A percentile compares a stretch with the other conserved stretches of the same genome.
Evolutionary conservation across 2,329 filamentous ascomycete genomes (phyloP).

Genomic region (Thelonectria blattea): DNA sequence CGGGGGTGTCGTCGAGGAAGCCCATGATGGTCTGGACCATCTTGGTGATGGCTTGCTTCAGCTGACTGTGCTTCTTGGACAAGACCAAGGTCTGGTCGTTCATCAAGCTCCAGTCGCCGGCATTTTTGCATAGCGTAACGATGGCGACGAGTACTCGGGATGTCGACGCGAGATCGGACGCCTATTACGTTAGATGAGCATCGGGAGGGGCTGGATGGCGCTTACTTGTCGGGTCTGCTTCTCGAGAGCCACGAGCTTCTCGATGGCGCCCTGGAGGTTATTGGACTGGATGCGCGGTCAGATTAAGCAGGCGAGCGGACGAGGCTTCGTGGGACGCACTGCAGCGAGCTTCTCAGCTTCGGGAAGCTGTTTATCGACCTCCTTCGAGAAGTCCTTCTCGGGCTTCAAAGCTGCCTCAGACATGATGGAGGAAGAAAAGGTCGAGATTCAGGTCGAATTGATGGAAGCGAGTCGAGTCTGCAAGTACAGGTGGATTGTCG

Average conservation of each 20-base stretch:
- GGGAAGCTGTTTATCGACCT: slow-evolving; percentile 88
- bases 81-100: slow-evolving; percentile 96
- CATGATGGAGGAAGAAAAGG: slow-evolving; percentile 58
- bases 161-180: slow-evolving; percentile 94
- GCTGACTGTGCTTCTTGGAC: slow-evolving; percentile 99
- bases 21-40: slow-evolving; percentile 98
- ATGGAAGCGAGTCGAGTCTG: neutral
- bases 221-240: slow-evolving; percentile 95
- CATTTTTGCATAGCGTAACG: slow-evolving; percentile 92
- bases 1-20: slow-evolving; percentile 87
- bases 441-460: slow-evolving; percentile 14
- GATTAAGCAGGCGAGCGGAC: neutral
- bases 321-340: slow-evolving; percentile 59
- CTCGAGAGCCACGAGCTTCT: slow-evolving; percentile 90
- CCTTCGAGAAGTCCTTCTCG: slow-evolving; percentile 98
- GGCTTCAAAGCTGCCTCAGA: slow-evolving; percentile 85
- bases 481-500: slow-evolving; percentile 10
- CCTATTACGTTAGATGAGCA: slow-evolving; percentile 56
- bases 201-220: slow-evolving; percentile 20
- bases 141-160: slow-evolving; percentile 87
- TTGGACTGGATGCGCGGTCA: slow-evolving; percentile 53
- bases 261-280: slow-evolving; percentile 85
- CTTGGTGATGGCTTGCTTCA: slow-evolving; percentile 98
- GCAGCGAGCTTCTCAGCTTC: slow-evolving; percentile 90
- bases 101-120: slow-evolving; percentile 89